Base-by-base conservation (phyloP, 1,284 basidiomycete species). In the Ceratobasidium papillatum region DNA sequence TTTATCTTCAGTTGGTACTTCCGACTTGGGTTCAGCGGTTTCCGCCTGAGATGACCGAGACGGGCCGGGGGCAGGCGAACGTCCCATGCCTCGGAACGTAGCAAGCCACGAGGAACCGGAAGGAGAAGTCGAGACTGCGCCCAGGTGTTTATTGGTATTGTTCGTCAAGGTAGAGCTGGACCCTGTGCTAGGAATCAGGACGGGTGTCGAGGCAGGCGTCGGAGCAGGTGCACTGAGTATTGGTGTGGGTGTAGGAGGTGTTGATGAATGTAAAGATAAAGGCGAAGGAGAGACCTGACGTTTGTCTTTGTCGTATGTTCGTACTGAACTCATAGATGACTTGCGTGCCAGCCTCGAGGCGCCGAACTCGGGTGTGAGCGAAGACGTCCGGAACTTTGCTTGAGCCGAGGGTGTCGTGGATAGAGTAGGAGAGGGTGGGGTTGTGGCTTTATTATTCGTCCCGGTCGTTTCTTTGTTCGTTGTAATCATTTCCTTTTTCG, bases 311-410 rank as follows among this genome's bases (percentile, higher is more conserved):
- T 72, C 56, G 25, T 45, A 32, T 19, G 56, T 72, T 38, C 69
- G 69, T 32, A 72, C 45, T 25, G 69, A 72, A 32, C 58, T 72
- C 43, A 45, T 72, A 22, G 69, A 72, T 22, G 69, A 25, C 19
- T 72, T 72, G 58, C 69, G 69, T 49, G 69, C 32, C 22, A 72
- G 54, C 62, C 62, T 64, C 62, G 43, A 64, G 62, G 62, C 41
- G 41, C 69, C 58, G 14, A 59, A 71, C n/a, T 52, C 41, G 14
- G 66, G 54, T 38, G 66, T 45, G 51, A 71, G 36, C 2, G 69
- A 34, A 7, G 69, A 58, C 19, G 69, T 49, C 17, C 69, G 56
- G 69, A 72, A 72, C 58, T 72, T 72, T 30, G 69, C 22, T 32
- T 22, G 34, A 36, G 69, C 52, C 45, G 34, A 27, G 5, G 49